A percentile compares a stretch with the other conserved stretches of the same genome.
Conservation (phyloP, 2,329 filamentous ascomycete genomes). For the Curvularia eragrostidis region DNA sequence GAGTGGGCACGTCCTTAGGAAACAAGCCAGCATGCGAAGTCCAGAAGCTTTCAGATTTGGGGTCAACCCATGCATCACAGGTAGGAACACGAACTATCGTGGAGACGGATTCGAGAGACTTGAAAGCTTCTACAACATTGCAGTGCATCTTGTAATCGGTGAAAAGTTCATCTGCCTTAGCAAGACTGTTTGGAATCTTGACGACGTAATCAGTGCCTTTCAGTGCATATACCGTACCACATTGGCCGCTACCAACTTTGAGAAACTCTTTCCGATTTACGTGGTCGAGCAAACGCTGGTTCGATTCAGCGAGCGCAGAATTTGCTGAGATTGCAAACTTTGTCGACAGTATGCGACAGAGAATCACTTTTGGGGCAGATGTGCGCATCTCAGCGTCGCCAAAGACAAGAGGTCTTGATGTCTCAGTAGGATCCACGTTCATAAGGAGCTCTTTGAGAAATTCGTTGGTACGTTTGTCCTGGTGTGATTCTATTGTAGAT, state of each 20-base stretch:
- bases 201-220: conserved; percentile 2
- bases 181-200: conserved; percentile 7
- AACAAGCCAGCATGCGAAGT: not conserved
- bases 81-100: not conserved
- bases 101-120: not conserved
- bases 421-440: too few relatives aligned
- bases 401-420: too few relatives aligned
- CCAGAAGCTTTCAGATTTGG: not conserved
- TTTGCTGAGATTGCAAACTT: too few relatives aligned
- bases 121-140: not conserved
- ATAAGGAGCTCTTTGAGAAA: too few relatives aligned
- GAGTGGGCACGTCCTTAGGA: not conserved
- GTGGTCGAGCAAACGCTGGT: too few relatives aligned
- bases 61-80: not conserved
- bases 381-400: too few relatives aligned
- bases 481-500: too few relatives aligned
- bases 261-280: too few relatives aligned
- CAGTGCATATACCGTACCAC: conserved; percentile 7
- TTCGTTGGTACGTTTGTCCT: too few relatives aligned
- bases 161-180: conserved; percentile 3
- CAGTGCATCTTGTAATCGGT: not conserved
- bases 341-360: too few relatives aligned
- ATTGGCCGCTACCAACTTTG: not conserved
- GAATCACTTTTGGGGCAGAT: too few relatives aligned
- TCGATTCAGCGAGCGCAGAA: too few relatives aligned